Conservation (phyloP, 371 early-diverging fungal species). For the Lichtheimia ornata region DNA sequence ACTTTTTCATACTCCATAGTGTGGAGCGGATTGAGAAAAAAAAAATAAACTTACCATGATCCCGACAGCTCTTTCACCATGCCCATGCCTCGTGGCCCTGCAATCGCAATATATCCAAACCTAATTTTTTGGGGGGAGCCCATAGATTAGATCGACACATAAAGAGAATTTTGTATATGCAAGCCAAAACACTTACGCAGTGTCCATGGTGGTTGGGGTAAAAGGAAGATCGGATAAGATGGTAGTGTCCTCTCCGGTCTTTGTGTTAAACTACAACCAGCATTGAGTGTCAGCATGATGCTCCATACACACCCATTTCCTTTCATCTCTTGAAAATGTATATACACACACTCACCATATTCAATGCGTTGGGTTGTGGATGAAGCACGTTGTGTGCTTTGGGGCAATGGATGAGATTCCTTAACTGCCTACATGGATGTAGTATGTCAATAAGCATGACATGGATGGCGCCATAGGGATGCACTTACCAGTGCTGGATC, state of each 20-base stretch:
- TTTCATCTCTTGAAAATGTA: background rate
- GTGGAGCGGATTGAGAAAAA: slow-evolving; percentile 1
- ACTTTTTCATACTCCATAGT: too few species aligned
- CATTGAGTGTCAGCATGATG: background rate
- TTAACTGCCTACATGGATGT: slow-evolving; percentile 16
- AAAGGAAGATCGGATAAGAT: slow-evolving; percentile 20
- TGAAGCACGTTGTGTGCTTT: slow-evolving; percentile 7
- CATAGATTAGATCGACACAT: too few species aligned
- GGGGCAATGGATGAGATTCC: slow-evolving; percentile 18
- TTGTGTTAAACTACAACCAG: slow-evolving; percentile 17
- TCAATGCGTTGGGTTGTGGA: slow-evolving; percentile 15
- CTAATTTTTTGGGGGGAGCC: slow-evolving; percentile 3
- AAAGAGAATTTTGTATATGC: too few species aligned
- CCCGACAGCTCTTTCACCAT: slow-evolving; percentile 17
- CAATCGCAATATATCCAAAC: slow-evolving; percentile 21
- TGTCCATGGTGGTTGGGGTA: slow-evolving; percentile 20
- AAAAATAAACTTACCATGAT: slow-evolving; percentile 15
- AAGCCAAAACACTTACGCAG: slow-evolving; percentile 12
- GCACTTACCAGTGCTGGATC: slow-evolving; percentile 23
- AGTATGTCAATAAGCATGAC: background rate
- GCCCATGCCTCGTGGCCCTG: slow-evolving; percentile 24
- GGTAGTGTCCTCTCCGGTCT: slow-evolving; percentile 10
- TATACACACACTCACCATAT: slow-evolving; percentile 15
- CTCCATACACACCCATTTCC: background rate
- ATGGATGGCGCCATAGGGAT: background rate